These are phyloP conservation scores for Cladophialophora psammophila DNA, from an alignment of 2,329 filamentous ascomycete species.

Conservation along the genomic window DNA sequence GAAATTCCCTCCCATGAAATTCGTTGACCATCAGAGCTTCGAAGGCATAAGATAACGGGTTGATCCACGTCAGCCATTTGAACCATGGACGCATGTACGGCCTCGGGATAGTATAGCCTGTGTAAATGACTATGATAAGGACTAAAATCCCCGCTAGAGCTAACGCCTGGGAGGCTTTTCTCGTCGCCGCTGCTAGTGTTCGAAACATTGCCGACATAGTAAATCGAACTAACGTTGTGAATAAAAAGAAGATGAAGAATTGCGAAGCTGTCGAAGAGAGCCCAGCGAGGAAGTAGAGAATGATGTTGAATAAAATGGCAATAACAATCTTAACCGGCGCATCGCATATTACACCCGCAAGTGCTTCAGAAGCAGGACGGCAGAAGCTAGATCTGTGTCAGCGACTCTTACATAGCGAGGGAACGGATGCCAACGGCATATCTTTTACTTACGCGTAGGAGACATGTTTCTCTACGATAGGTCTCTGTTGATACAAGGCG, in stretches of 20 bases:
- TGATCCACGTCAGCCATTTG: slow-evolving; percentile 71
- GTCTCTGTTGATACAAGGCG: slow-evolving; percentile 77
- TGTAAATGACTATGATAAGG: slow-evolving; percentile 68
- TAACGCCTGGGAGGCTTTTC: slow-evolving; percentile 69
- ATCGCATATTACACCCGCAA: slow-evolving; percentile 83
- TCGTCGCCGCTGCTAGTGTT: slow-evolving; percentile 71
- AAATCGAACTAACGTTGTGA: slow-evolving; percentile 66
- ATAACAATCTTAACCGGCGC: slow-evolving; percentile 81
- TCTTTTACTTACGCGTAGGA: slow-evolving; percentile 72
- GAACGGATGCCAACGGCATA: slow-evolving; percentile 70
- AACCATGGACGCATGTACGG: slow-evolving; percentile 69
- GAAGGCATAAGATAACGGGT: slow-evolving; percentile 71
- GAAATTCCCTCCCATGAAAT: slow-evolving; percentile 65
- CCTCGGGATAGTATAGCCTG: slow-evolving; percentile 70
- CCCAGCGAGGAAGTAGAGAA: slow-evolving; percentile 86
- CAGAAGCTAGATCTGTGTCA: slow-evolving; percentile 77
- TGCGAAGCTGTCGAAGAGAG: slow-evolving; percentile 73
- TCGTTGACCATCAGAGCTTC: slow-evolving; percentile 66
- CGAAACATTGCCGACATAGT: slow-evolving; percentile 59
- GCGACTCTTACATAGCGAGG: slow-evolving; percentile 68
- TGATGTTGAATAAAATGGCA: slow-evolving; percentile 75
- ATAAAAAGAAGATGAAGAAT: slow-evolving; percentile 86
- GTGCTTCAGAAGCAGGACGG: slow-evolving; percentile 88
- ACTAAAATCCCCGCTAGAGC: slow-evolving; percentile 61
- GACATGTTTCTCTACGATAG: slow-evolving; percentile 88